phyloP scores from a whole-genome alignment of 1,284 basidiomycete species.

The Neotropicomus parvogracilis region DNA sequence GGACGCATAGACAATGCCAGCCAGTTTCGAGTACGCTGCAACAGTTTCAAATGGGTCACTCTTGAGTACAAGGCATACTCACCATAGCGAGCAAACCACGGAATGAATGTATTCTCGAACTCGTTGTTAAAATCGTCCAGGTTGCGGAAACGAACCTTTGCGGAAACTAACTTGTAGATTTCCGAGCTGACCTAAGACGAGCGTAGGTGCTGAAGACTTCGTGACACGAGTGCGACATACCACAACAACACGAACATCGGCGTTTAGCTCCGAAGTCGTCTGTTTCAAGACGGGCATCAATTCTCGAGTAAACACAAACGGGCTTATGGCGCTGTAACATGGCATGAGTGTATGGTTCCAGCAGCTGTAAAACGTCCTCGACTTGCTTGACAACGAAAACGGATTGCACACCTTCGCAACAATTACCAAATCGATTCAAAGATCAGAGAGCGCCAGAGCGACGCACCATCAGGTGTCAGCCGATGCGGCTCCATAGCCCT shows the following conservation, averaged over 20 bases:
- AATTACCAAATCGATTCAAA: neutral
- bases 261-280: slow-evolving; percentile 41
- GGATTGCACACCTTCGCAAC: slow-evolving; percentile 34
- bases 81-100: slow-evolving; percentile 39
- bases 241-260: slow-evolving; percentile 50
- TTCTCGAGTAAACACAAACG: slow-evolving; percentile 45
- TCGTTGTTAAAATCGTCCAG: slow-evolving; percentile 41
- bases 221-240: slow-evolving; percentile 31
- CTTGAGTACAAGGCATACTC: slow-evolving; percentile 6
- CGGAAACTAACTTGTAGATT: slow-evolving; percentile 19
- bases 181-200: slow-evolving; percentile 24
- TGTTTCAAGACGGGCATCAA: slow-evolving; percentile 47
- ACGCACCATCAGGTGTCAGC: slow-evolving; percentile 36
- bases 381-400: slow-evolving; percentile 45
- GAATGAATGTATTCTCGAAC: slow-evolving; percentile 27
- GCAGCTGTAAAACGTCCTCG: neutral
- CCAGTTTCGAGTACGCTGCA: slow-evolving; percentile 41
- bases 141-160: slow-evolving; percentile 33
- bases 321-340: slow-evolving; percentile 41
- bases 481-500: slow-evolving; percentile 21
- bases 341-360: neutral
- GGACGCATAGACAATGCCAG: slow-evolving; percentile 37
- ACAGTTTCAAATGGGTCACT: neutral
- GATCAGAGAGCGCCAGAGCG: neutral
- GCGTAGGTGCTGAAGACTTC: neutral